Evolutionary conservation across 2,329 filamentous ascomycete genomes (phyloP), one percentile per base, ranked within the genome.

Genomic region (Clonostachys sp.): DNA sequence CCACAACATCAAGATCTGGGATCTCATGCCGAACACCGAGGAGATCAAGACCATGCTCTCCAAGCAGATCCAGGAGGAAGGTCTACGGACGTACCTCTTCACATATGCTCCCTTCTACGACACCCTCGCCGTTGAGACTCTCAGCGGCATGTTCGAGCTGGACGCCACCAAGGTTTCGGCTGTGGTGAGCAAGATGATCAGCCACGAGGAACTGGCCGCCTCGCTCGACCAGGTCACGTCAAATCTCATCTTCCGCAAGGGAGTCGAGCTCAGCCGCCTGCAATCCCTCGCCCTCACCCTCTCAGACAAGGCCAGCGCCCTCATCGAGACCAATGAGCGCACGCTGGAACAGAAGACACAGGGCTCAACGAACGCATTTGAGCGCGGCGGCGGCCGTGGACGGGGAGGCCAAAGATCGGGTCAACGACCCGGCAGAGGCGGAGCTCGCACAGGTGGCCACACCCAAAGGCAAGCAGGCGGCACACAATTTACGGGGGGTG

Each of bases 61-160:
- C 47, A 91, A 90, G 67, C 94, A 99, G 77, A 96, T 97, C 64
- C 95, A 99, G 70, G 94, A 99, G 70, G 94, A 99, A 75, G 94
- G 95, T 59, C 84, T 99, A 46, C 85, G 94, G 59, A 99, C 94
- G 47, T 99, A 97, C 68, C 89, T 99, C 59, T 99, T 99, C 81
- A 99, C 94, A 48, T 99, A 99, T 71, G 94, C 95, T 36, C 94
- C 94, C 46, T 99, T 95, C 80, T 99, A 99, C 77, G 94, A 99
- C 73, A 97, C 94, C 18, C 83, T 99, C 50, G 86, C 91, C 51
- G 80, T 96, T 58, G 78, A 82, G 56, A 95, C 91, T 20, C 80
- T 99, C 51, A 86, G 90, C 53, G 77, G 75, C 56, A 99, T 99
- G 94, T 99, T 99, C 68, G 94, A 99, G 72, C 85, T 99, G 20